Evolutionary conservation across 495 filamentous ascomycete species (phyloP).

Genomic region (Immersiella caudata): DNA sequence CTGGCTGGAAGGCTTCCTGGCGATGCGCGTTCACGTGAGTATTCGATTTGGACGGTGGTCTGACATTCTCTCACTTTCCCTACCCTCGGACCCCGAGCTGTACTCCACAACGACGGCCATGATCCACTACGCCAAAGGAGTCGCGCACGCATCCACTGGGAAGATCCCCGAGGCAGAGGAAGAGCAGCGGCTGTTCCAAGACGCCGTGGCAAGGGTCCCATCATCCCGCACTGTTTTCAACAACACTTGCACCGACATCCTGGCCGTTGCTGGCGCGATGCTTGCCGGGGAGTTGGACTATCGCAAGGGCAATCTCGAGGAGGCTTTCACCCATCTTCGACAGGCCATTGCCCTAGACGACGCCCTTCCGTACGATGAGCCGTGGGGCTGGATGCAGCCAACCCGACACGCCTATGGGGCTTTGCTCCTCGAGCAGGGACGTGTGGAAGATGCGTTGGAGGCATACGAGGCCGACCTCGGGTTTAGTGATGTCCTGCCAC

Average conservation of each 20-base stretch:
- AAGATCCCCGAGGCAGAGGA: constrained; percentile 50
- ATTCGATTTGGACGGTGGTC: constrained; percentile 69
- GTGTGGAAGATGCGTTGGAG: constrained; percentile 54
- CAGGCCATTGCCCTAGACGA: constrained; percentile 58
- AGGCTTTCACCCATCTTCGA: constrained; percentile 58
- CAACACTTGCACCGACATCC: constrained; percentile 63
- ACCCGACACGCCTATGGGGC: constrained; percentile 67
- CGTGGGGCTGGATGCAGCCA: constrained; percentile 73
- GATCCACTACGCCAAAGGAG: constrained; percentile 64
- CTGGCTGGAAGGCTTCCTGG: constrained; percentile 68
- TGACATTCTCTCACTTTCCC: constrained; percentile 53
- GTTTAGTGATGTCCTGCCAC: constrained; percentile 54
- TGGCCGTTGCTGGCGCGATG: constrained; percentile 63
- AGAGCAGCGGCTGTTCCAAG: constrained; percentile 49
- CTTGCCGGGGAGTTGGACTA: constrained; percentile 71
- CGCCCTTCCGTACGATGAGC: constrained; percentile 64
- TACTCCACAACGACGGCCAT: constrained; percentile 68
- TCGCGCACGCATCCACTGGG: constrained; percentile 61
- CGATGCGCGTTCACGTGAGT: constrained; percentile 63
- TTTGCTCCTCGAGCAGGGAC: constrained; percentile 62
- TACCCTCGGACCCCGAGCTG: constrained; percentile 55
- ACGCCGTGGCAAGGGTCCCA: constrained; percentile 51
- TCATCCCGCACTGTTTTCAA: constrained; percentile 63
- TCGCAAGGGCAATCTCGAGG: constrained; percentile 56
- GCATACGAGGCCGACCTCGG: constrained; percentile 67